A percentile compares a stretch with the other conserved stretches of the same genome.
phyloP scores from a whole-genome alignment of 257 asterid species.

The Echium plantagineum region DNA sequence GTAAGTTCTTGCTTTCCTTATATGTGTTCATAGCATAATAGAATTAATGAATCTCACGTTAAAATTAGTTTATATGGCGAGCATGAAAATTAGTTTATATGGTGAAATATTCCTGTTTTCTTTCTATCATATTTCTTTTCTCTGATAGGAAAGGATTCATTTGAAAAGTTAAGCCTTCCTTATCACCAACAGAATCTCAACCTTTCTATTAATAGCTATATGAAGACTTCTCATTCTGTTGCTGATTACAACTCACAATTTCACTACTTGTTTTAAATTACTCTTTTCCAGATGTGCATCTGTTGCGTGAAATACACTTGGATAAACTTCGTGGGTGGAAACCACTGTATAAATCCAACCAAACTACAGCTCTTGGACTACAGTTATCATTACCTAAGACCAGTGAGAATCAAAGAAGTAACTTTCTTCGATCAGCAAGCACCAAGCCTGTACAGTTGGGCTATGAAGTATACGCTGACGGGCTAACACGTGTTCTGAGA shows the following conservation, averaged over 20 bases:
- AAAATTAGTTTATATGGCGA: too few relatives aligned
- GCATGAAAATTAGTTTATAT: not conserved
- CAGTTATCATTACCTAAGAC: slow-evolving; percentile 48
- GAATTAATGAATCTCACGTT: not conserved
- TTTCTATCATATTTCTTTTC: not conserved
- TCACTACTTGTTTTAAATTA: slow-evolving; percentile 1
- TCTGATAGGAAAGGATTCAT: not conserved
- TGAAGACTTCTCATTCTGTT: not conserved
- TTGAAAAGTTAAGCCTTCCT: not conserved
- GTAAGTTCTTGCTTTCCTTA: slow-evolving; percentile 31
- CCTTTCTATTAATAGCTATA: not conserved
- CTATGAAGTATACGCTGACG: slow-evolving; percentile 87
- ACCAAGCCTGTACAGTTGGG: slow-evolving; percentile 55
- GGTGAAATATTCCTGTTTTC: too few relatives aligned
- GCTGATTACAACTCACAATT: slow-evolving; percentile 7
- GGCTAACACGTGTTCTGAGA: slow-evolving; percentile 83
- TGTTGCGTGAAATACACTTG: slow-evolving; percentile 74
- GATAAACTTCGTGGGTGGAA: slow-evolving; percentile 95
- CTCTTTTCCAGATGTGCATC: slow-evolving; percentile 56
- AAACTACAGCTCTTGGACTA: slow-evolving; percentile 57
- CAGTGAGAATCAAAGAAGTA: slow-evolving; percentile 37
- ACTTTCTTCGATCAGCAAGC: slow-evolving; percentile 30
- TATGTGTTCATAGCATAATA: not conserved
- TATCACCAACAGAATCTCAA: not conserved
- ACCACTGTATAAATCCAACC: slow-evolving; percentile 60